Percentiles rank a stretch among this genome's conserved stretches.
Evolutionary conservation across 768 basidiomycete genomes (phyloP).

Genomic region (Dioszegia hungarica): DNA sequence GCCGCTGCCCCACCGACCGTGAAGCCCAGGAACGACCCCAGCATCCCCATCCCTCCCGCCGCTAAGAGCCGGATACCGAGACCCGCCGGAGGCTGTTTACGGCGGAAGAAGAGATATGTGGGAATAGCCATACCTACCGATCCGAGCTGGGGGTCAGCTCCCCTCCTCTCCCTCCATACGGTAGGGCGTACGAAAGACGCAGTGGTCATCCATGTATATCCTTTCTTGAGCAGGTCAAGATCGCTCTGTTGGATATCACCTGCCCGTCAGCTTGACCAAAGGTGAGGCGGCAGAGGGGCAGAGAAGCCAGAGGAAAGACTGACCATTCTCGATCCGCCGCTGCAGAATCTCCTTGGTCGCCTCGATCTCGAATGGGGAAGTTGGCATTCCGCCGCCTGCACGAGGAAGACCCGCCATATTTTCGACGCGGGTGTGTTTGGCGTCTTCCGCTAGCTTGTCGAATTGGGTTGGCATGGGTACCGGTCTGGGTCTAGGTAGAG

Average conservation of each 20-base stretch:
- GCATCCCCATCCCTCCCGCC: conserved; percentile 12
- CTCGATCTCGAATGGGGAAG: conserved; percentile 17
- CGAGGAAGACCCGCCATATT: background rate
- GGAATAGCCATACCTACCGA: conserved; percentile 4
- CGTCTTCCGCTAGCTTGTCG: background rate
- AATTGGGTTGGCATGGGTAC: too few relatives aligned
- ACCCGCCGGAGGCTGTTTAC: conserved; percentile 14
- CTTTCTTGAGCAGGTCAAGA: conserved; percentile 31
- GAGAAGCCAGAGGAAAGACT: background rate
- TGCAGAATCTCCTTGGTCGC: conserved; percentile 15
- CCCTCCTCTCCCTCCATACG: background rate
- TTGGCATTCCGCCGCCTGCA: conserved; percentile 3
- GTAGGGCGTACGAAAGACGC: conserved; percentile 8
- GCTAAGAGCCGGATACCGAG: conserved; percentile 6
- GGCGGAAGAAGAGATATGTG: conserved; percentile 6
- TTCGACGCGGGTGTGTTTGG: background rate
- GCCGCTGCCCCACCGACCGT: conserved; percentile 30
- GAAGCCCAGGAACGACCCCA: conserved; percentile 32
- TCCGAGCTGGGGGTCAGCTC: background rate
- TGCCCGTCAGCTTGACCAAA: conserved; percentile 2
- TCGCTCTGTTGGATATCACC: conserved; percentile 34
- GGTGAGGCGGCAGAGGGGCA: too few relatives aligned
- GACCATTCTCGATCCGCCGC: conserved; percentile 19
- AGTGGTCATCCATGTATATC: conserved; percentile 27
- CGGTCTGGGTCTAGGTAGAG: too few relatives aligned